Evolutionary conservation across 768 basidiomycete species (phyloP).

Genomic region (Psilocybe subaeruginosa): DNA sequence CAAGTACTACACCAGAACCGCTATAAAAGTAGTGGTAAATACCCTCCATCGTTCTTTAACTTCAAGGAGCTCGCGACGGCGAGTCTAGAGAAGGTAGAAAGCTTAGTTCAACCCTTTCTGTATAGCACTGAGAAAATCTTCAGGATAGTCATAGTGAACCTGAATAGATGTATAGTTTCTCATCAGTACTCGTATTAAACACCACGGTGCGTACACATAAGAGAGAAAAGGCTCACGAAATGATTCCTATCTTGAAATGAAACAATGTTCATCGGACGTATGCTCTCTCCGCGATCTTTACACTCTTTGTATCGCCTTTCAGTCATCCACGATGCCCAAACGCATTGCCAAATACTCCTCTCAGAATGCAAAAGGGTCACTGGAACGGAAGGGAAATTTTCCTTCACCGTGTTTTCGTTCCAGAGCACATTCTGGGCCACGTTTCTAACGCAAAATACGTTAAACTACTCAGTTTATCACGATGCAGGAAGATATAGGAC

Average conservation of each 20-base stretch:
- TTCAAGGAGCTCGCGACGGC: too few species aligned
- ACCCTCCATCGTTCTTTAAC: too few species aligned
- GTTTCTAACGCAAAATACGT: background rate
- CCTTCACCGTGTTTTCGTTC: background rate
- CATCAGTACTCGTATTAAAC: background rate
- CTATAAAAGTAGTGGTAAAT: too few species aligned
- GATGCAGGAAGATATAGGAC: too few species aligned
- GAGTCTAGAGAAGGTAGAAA: too few species aligned
- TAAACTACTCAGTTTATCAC: too few species aligned
- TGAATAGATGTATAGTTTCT: too few species aligned
- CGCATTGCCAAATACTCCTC: background rate
- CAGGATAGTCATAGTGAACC: too few species aligned
- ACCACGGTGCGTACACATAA: too few species aligned
- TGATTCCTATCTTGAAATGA: background rate
- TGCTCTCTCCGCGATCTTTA: background rate
- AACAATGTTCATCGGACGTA: background rate
- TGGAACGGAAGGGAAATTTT: background rate
- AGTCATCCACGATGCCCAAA: background rate
- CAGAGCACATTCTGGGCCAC: background rate
- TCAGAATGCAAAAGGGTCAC: background rate
- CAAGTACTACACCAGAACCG: too few species aligned
- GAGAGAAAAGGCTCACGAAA: background rate
- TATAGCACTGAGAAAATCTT: too few species aligned
- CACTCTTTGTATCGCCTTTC: background rate
- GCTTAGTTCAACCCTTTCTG: too few species aligned